These are phyloP conservation scores for Clavispora fructus DNA, from an alignment of 805 yeast genomes.

Conservation along the genomic window DNA sequence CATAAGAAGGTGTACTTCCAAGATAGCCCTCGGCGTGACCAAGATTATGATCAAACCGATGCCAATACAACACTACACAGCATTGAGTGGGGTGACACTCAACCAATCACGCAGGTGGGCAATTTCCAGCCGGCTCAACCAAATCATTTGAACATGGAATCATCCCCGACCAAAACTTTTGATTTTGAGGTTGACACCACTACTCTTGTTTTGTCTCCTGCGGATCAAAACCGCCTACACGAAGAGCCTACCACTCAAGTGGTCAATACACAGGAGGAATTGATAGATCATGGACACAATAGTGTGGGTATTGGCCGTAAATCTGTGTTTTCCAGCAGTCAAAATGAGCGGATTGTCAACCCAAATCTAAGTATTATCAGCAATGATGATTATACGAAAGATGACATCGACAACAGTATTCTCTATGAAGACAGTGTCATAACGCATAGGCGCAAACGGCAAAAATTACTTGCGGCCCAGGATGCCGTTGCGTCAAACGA, in stretches of 20 bases:
- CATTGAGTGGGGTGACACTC: slow-evolving; percentile 1
- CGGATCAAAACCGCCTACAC: neutral
- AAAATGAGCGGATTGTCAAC: slow-evolving; percentile 5
- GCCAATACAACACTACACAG: neutral
- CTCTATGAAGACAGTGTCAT: slow-evolving; percentile 26
- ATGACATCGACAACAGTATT: slow-evolving; percentile 11
- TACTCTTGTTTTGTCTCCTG: neutral
- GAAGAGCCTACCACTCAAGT: slow-evolving; percentile 29
- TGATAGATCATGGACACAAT: slow-evolving; percentile 3
- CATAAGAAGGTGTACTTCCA: neutral
- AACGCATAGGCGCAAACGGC: slow-evolving; percentile 13
- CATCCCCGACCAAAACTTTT: neutral
- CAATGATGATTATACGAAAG: slow-evolving; percentile 4
- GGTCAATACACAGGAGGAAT: slow-evolving; percentile 23
- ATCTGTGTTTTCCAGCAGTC: slow-evolving; percentile 18
- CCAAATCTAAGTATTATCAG: slow-evolving; percentile 11
- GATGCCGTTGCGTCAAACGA: neutral
- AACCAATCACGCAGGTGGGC: slow-evolving; percentile 1
- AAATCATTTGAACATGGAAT: neutral
- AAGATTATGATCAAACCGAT: neutral
- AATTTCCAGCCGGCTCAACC: neutral
- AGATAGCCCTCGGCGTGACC: neutral
- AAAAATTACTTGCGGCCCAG: neutral
- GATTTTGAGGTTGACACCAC: slow-evolving; percentile 1
- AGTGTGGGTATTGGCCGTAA: slow-evolving; percentile 10